A percentile compares a stretch with the other conserved stretches of the same genome.
phyloP scores from a whole-genome alignment of 2,329 filamentous ascomycete species.

The Aspergillus tanneri region DNA sequence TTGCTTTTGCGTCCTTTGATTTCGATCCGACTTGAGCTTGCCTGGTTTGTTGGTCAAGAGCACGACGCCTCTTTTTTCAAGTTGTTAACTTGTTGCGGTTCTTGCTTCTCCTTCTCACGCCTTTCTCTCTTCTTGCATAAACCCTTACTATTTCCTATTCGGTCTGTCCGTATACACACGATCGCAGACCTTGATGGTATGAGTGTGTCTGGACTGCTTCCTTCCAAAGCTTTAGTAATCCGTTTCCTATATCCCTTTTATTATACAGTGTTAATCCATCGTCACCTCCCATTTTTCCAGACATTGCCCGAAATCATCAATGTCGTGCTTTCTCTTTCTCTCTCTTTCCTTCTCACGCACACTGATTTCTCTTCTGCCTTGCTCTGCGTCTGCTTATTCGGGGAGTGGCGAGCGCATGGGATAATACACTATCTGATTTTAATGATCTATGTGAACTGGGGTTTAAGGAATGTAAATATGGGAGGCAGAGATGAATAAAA shows the following conservation, averaged over 20 bases:
- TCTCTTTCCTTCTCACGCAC: slow-evolving; percentile 14
- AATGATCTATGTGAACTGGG: slow-evolving; percentile 37
- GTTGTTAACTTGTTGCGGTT: slow-evolving; percentile 16
- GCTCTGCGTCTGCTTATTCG: slow-evolving; percentile 19
- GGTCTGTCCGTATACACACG: slow-evolving; percentile 19
- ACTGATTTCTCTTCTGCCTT: slow-evolving; percentile 12
- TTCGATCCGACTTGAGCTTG: slow-evolving; percentile 14
- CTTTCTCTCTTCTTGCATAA: slow-evolving; percentile 9
- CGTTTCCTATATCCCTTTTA: slow-evolving; percentile 6
- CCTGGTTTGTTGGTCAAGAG: slow-evolving; percentile 6
- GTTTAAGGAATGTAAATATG: slow-evolving; percentile 37
- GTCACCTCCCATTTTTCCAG: slow-evolving; percentile 2
- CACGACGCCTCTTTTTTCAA: slow-evolving; percentile 9
- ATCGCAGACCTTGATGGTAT: slow-evolving; percentile 35
- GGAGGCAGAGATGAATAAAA: slow-evolving; percentile 23
- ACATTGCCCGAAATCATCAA: no score
- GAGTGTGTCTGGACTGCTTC: slow-evolving; percentile 15
- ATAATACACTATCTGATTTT: slow-evolving; percentile 32
- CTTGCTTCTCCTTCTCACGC: neutral
- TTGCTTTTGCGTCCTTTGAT: slow-evolving; percentile 26
- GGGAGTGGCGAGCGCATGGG: slow-evolving; percentile 24
- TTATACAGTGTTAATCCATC: slow-evolving; percentile 9
- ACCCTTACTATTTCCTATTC: slow-evolving; percentile 18
- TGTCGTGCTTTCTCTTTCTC: slow-evolving; percentile 1
- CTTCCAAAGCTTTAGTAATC: slow-evolving; percentile 13